Evolutionary conservation across 176 grass and related monocot genomes (phyloP).

Genomic region (Lolium rigidum): DNA sequence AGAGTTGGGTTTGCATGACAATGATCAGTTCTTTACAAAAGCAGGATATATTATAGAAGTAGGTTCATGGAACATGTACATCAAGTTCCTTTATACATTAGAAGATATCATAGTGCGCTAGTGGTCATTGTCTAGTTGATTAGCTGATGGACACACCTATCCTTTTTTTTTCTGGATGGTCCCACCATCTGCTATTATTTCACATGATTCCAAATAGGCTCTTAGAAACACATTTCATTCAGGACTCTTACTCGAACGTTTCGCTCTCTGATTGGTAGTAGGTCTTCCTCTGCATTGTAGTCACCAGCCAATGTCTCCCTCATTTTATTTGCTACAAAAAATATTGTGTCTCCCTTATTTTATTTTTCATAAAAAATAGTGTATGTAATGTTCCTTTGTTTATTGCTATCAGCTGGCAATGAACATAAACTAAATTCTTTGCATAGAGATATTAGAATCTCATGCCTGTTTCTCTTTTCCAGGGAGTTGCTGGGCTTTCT

Average conservation of each 20-base stretch:
- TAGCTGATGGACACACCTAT: background rate
- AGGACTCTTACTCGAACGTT: conserved; percentile 20
- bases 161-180: background rate
- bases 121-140: conserved; percentile 38
- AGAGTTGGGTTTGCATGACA: background rate
- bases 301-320: background rate
- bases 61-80: conserved; percentile 48
- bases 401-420: background rate
- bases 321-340: background rate
- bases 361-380: background rate
- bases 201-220: conserved; percentile 17
- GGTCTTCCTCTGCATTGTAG: conserved; percentile 14
- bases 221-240: conserved; percentile 27
- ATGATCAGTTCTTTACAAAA: conserved; percentile 1
- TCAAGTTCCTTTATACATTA: background rate
- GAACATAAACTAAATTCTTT: background rate
- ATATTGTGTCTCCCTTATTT: background rate
- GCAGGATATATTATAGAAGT: background rate
- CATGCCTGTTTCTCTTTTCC: conserved; percentile 25
- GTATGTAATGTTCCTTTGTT: background rate
- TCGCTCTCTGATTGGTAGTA: conserved; percentile 29
- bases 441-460: background rate
- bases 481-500: conserved; percentile 96
- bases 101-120: background rate
- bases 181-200: conserved; percentile 10